Conservation (phyloP, 2,329 filamentous ascomycete genomes). For the Pochonia chlamydosporia region DNA sequence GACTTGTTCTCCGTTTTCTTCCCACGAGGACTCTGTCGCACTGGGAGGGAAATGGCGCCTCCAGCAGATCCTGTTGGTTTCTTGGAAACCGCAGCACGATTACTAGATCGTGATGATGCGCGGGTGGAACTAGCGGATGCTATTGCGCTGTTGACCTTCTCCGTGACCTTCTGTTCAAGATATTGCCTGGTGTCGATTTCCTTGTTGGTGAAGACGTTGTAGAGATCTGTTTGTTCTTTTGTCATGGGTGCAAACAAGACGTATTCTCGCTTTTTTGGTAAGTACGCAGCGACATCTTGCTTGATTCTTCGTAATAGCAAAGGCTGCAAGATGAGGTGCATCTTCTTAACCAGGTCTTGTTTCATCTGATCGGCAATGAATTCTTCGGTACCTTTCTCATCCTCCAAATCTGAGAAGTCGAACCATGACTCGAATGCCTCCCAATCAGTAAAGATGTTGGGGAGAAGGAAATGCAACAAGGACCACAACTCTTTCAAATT, state of each 20-base stretch:
- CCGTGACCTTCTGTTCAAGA: constrained; percentile 71
- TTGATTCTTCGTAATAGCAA: constrained; percentile 85
- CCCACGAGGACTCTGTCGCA: constrained; percentile 30
- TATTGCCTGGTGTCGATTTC: constrained; percentile 62
- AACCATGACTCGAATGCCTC: constrained; percentile 96
- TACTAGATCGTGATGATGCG: constrained; percentile 33
- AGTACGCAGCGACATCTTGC: constrained; percentile 80
- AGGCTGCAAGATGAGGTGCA: constrained; percentile 89
- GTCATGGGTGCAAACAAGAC: constrained; percentile 92
- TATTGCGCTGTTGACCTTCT: constrained; percentile 44
- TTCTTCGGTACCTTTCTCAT: constrained; percentile 72
- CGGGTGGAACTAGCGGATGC: constrained; percentile 25
- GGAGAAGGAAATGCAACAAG: constrained; percentile 84
- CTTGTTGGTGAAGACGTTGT: constrained; percentile 59
- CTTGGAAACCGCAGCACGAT: constrained; percentile 16
- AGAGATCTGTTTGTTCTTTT: constrained; percentile 83
- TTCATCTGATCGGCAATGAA: constrained; percentile 71
- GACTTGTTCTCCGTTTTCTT: constrained; percentile 19
- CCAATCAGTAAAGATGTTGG: constrained; percentile 87
- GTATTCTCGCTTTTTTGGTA: constrained; percentile 97
- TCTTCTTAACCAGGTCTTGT: constrained; percentile 55
- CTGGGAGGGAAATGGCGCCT: constrained; percentile 21
- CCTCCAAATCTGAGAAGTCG: constrained; percentile 87
- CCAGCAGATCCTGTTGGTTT: constrained; percentile 11
- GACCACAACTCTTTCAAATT: constrained; percentile 95